Evolutionary conservation across 768 basidiomycete genomes (phyloP).

Genomic region (Boletus vermiculosoides): DNA sequence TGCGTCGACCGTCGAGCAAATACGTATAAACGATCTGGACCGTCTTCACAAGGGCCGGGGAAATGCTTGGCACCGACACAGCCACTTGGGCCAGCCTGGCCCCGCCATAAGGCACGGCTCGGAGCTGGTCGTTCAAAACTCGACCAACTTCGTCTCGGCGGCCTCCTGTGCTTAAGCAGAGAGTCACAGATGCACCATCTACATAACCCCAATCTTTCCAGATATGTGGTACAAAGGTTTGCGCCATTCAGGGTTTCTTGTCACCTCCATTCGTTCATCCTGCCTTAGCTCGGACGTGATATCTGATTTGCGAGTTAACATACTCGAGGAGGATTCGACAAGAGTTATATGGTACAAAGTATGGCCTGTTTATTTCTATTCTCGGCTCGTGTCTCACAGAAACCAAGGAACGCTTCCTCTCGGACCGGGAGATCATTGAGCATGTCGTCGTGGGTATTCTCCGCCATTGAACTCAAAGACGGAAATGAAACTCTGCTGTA

Average conservation of each 20-base stretch:
- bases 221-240: slow-evolving; percentile 35
- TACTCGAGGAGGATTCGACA: slow-evolving; percentile 54
- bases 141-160: slow-evolving; percentile 5
- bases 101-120: not conserved
- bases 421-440: slow-evolving; percentile 74
- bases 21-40: no score
- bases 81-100: slow-evolving; percentile 9
- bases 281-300: slow-evolving; percentile 67
- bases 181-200: slow-evolving; percentile 18
- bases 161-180: not conserved
- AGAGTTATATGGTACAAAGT: slow-evolving; percentile 77
- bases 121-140: slow-evolving; percentile 7
- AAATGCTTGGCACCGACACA: slow-evolving; percentile 5
- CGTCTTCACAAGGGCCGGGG: no score
- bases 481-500: slow-evolving; percentile 21
- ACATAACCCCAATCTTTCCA: slow-evolving; percentile 29
- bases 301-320: slow-evolving; percentile 64
- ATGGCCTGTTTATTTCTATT: slow-evolving; percentile 13
- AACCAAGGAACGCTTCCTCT: slow-evolving; percentile 67
- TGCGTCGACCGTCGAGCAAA: no score
- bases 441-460: slow-evolving; percentile 58
- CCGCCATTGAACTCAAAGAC: not conserved
- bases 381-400: slow-evolving; percentile 9
- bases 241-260: not conserved
- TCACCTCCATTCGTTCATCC: not conserved